Evolutionary conservation across 1,139 yeast species (phyloP).

Genomic region (Debaryomycetaceae sp.): DNA sequence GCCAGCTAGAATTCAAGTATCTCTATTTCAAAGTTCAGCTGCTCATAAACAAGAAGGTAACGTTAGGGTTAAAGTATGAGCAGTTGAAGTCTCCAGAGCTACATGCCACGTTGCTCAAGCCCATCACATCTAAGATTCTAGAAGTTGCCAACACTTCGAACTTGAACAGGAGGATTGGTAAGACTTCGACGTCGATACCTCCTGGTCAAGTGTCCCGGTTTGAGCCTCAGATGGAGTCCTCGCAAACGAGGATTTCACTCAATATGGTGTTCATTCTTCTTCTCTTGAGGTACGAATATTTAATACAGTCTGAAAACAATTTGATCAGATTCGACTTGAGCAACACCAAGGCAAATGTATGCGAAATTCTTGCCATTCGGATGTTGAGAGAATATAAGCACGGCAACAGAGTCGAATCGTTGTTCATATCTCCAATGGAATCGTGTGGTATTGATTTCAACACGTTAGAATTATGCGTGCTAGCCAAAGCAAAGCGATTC

Average conservation of each 20-base stretch:
- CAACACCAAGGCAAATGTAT: conserved; percentile 49
- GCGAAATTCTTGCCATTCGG: conserved; percentile 54
- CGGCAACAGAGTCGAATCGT: conserved; percentile 40
- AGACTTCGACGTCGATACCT: conserved; percentile 3
- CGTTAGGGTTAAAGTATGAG: conserved; percentile 50
- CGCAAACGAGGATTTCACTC: conserved; percentile 18
- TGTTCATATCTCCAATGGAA: conserved; percentile 42
- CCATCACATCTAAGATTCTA: conserved; percentile 36
- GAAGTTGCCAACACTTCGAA: conserved; percentile 17
- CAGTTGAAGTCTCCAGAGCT: conserved; percentile 56
- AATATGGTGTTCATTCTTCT: conserved; percentile 32
- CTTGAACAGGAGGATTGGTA: conserved; percentile 8
- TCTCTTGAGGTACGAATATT: conserved; percentile 39
- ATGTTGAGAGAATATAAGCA: conserved; percentile 49
- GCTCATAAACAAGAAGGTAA: conserved; percentile 39
- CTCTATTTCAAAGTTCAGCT: conserved; percentile 37
- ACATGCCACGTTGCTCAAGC: conserved; percentile 47
- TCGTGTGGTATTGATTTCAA: conserved; percentile 28
- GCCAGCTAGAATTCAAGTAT: conserved; percentile 33
- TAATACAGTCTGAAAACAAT: conserved; percentile 47
- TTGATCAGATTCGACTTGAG: conserved; percentile 48
- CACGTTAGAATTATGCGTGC: conserved; percentile 52
- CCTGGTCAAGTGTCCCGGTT: conserved; percentile 17
- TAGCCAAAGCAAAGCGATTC: conserved; percentile 52
- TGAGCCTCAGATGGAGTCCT: conserved; percentile 12